Conservation (phyloP, 2,329 filamentous ascomycete species). For the Fusarium sterilihyphosum region DNA sequence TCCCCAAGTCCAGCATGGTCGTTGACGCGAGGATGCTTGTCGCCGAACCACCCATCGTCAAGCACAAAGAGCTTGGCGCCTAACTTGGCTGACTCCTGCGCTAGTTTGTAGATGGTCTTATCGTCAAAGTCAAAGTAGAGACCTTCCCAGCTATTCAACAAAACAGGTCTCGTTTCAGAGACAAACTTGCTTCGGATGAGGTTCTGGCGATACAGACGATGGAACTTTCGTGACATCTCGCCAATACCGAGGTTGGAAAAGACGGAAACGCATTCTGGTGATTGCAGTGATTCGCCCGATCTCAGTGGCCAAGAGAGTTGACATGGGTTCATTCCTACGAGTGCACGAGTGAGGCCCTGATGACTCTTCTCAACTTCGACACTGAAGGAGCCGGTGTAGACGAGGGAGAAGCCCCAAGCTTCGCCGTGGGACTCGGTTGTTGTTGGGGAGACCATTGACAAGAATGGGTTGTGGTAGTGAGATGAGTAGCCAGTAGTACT, state of each 20-base stretch:
- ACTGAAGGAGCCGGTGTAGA: constrained; percentile 72
- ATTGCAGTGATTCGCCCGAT: constrained; percentile 66
- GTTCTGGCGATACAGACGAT: constrained; percentile 69
- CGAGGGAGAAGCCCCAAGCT: constrained; percentile 71
- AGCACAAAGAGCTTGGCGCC: constrained; percentile 72
- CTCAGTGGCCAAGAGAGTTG: constrained; percentile 68
- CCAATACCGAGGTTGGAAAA: constrained; percentile 68
- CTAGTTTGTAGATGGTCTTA: constrained; percentile 63
- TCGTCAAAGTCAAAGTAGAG: constrained; percentile 68
- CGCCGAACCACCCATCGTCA: constrained; percentile 75
- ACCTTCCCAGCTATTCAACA: constrained; percentile 75
- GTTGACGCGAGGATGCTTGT: constrained; percentile 65
- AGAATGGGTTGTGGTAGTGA: constrained; percentile 72
- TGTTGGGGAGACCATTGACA: constrained; percentile 63
- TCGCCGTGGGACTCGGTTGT: constrained; percentile 70
- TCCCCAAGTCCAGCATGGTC: constrained; percentile 70
- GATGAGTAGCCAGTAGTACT: constrained; percentile 71
- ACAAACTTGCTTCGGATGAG: constrained; percentile 67
- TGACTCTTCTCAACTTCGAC: constrained; percentile 71
- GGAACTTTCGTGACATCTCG: constrained; percentile 70
- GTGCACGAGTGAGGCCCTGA: constrained; percentile 68
- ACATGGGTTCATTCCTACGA: constrained; percentile 68
- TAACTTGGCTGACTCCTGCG: constrained; percentile 64
- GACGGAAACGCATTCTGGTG: constrained; percentile 70
- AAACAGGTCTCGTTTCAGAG: constrained; percentile 59